Conservation (phyloP, 805 yeast genomes). For the Jamesozyma hellenica region DNA sequence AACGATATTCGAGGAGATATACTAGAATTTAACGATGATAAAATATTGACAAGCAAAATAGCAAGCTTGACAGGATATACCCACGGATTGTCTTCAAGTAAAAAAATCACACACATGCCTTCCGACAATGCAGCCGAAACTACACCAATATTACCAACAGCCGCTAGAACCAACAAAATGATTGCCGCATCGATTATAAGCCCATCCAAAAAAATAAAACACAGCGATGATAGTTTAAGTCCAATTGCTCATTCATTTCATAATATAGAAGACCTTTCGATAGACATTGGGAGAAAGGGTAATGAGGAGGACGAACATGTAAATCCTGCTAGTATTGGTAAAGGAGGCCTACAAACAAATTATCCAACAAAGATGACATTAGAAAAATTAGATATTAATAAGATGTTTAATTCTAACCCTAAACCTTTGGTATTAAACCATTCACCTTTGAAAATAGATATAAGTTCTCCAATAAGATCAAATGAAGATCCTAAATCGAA, state of each 20-base stretch:
- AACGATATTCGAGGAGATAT: not conserved
- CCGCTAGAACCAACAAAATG: not conserved
- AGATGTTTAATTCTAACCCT: conserved; percentile 8
- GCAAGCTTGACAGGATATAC: conserved; percentile 7
- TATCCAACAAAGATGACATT: conserved; percentile 6
- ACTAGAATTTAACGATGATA: not conserved
- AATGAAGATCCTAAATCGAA: conserved; percentile 1
- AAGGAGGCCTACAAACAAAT: conserved; percentile 1
- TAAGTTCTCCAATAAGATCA: conserved; percentile 12
- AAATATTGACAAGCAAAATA: not conserved
- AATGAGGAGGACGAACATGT: not conserved
- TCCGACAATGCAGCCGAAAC: not conserved
- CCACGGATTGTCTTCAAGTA: conserved; percentile 14
- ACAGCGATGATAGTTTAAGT: not conserved
- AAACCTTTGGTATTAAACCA: conserved; percentile 8
- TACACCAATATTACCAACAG: not conserved
- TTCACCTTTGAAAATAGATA: conserved; percentile 17
- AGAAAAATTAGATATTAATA: conserved; percentile 17
- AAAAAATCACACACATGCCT: conserved; percentile 1
- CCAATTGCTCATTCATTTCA: not conserved
- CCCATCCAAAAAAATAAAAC: not conserved
- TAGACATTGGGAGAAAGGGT: conserved; percentile 8
- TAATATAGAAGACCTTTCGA: conserved; percentile 4
- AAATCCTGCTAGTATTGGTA: not conserved
- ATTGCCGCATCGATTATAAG: not conserved